A percentile compares a stretch with the other conserved stretches of the same genome.
phyloP scores from a whole-genome alignment of 176 grass and related monocot species.

The Oryza punctata region DNA sequence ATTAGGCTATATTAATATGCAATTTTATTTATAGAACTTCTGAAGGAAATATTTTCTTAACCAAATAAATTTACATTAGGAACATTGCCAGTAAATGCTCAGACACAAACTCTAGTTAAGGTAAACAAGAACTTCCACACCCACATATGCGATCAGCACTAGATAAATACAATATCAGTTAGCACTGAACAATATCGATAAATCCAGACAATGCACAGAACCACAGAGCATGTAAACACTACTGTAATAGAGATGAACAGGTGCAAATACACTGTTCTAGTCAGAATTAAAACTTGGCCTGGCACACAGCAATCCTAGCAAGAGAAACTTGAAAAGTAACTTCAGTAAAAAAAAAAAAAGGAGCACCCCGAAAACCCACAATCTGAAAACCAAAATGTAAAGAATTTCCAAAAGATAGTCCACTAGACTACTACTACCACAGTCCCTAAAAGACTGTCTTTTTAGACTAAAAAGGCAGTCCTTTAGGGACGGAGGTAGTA shows the following conservation, averaged over 20 bases:
- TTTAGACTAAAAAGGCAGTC: too few species aligned
- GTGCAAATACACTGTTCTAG: background rate
- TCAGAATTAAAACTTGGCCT: background rate
- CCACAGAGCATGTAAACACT: background rate
- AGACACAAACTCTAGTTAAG: background rate
- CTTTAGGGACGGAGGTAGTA: too few species aligned
- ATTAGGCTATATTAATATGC: background rate
- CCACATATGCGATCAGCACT: background rate
- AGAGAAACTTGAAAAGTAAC: background rate
- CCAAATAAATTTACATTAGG: background rate
- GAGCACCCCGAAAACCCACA: background rate
- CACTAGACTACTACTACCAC: too few species aligned
- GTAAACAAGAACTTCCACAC: background rate
- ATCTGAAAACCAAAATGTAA: background rate
- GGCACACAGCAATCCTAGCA: background rate
- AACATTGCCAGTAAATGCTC: background rate
- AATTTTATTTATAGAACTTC: background rate
- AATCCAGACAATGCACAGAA: background rate
- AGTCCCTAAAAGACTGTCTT: too few species aligned
- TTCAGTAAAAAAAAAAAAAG: background rate
- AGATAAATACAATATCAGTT: background rate
- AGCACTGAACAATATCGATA: background rate
- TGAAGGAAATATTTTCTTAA: constrained; percentile 4
- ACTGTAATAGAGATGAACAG: background rate
- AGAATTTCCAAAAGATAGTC: background rate